phyloP scores from a whole-genome alignment of 2,329 filamentous ascomycete genomes.

The Chaetomiaceae sp. region DNA sequence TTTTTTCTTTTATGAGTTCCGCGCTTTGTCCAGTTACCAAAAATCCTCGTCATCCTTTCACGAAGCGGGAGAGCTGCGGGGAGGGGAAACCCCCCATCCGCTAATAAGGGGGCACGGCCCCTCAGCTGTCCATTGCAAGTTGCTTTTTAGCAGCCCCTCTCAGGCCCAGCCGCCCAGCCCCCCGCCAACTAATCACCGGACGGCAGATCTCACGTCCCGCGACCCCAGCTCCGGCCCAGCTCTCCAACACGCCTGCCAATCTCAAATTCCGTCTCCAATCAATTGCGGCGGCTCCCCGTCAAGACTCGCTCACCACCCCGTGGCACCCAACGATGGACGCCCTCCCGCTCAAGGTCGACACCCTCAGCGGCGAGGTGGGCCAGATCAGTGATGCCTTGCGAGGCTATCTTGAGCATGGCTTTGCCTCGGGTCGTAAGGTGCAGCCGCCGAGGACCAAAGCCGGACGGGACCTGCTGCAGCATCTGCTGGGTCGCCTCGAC shows the following conservation, averaged over 20 bases:
- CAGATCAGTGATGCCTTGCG: conserved; percentile 21
- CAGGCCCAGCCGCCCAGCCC: not conserved
- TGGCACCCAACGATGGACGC: conserved; percentile 26
- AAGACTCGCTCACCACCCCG: conserved; percentile 14
- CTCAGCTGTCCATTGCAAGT: not conserved
- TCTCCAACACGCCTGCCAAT: not conserved
- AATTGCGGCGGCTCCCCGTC: conserved; percentile 5
- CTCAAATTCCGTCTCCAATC: conserved; percentile 11
- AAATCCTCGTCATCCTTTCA: no score
- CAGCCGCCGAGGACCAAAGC: conserved; percentile 25
- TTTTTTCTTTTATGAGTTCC: not conserved
- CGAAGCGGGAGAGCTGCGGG: not conserved
- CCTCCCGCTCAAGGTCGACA: conserved; percentile 23
- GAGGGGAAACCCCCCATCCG: no score
- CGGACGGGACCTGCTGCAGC: conserved; percentile 22
- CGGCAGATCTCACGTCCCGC: not conserved
- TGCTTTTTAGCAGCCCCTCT: not conserved
- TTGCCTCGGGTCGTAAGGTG: conserved; percentile 21
- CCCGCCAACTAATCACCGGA: not conserved
- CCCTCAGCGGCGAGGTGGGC: conserved; percentile 22
- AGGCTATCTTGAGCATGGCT: conserved; percentile 21
- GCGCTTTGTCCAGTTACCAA: no score
- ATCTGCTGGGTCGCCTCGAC: conserved; percentile 23
- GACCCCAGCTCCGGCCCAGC: not conserved
- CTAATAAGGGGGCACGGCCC: not conserved